phyloP scores from a whole-genome alignment of 1,284 basidiomycete genomes.

The Melanopsichium pennsylvanicum region DNA sequence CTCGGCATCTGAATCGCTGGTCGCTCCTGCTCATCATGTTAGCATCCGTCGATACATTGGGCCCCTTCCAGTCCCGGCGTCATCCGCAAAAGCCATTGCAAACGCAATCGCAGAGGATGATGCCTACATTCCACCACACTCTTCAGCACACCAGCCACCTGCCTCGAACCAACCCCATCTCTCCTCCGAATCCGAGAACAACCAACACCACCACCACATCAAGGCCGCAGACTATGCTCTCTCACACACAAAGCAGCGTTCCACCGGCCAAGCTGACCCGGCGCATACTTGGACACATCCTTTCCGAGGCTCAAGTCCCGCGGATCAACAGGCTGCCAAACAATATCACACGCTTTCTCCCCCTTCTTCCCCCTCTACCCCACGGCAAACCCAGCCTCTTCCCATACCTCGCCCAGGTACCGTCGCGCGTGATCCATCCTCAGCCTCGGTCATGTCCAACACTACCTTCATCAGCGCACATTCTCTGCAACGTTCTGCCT shows the following conservation, averaged over 20 bases:
- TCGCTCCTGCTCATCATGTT: conserved; percentile 22
- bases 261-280: not conserved
- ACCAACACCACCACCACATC: conserved; percentile 2
- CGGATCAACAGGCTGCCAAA: not conserved
- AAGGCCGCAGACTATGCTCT: conserved; percentile 8
- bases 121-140: not conserved
- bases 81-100: conserved; percentile 34
- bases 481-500: conserved; percentile 16
- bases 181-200: not conserved
- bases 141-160: not conserved
- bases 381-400: not conserved
- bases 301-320: not conserved
- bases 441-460: conserved; percentile 31
- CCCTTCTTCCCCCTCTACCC: conserved; percentile 11
- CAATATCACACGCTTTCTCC: not conserved
- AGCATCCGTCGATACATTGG: conserved; percentile 42
- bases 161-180: not conserved
- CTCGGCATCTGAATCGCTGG: conserved; percentile 7
- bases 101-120: conserved; percentile 37
- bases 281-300: conserved; percentile 14
- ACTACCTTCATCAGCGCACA: conserved; percentile 41
- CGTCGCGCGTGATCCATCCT: conserved; percentile 31
- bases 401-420: conserved; percentile 11
- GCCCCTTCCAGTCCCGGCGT: conserved; percentile 32
- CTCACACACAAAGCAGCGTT: not conserved